Conservation (phyloP, 2,329 filamentous ascomycete genomes). For the Talaromyces funiculosus region DNA sequence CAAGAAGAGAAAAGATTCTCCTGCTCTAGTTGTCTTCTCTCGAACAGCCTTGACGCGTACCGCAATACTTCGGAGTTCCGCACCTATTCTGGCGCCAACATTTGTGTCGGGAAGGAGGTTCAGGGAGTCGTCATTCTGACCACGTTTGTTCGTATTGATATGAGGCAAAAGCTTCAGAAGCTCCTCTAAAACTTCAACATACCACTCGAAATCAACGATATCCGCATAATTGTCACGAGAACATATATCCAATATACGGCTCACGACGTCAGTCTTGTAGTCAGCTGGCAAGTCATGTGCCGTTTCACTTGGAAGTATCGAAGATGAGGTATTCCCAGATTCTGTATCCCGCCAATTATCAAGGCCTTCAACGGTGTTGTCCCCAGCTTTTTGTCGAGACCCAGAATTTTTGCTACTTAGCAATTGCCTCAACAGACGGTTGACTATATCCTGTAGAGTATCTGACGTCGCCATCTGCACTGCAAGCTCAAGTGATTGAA, state of each 20-base stretch:
- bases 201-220: conserved; percentile 93
- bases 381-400: conserved; percentile 27
- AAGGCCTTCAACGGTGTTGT: conserved; percentile 36
- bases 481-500: conserved; percentile 85
- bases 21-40: conserved; percentile 71
- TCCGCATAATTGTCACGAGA: conserved; percentile 81
- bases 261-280: conserved; percentile 77
- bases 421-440: conserved; percentile 82
- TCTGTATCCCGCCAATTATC: conserved; percentile 38
- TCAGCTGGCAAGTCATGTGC: conserved; percentile 68
- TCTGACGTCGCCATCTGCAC: conserved; percentile 90
- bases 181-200: conserved; percentile 82
- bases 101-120: conserved; percentile 16
- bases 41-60: conserved; percentile 86
- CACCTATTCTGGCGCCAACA: conserved; percentile 56
- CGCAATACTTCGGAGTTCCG: conserved; percentile 81
- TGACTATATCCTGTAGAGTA: conserved; percentile 76
- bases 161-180: conserved; percentile 60
- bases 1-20: conserved; percentile 63
- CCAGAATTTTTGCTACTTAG: conserved; percentile 38
- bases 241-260: conserved; percentile 81
- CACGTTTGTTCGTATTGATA: conserved; percentile 15
- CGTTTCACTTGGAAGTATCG: conserved; percentile 16
- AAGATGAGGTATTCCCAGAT: conserved; percentile 51
- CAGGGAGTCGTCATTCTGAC: conserved; percentile 17